Conservation (phyloP, 768 basidiomycete genomes). For the Suillus luteus region DNA sequence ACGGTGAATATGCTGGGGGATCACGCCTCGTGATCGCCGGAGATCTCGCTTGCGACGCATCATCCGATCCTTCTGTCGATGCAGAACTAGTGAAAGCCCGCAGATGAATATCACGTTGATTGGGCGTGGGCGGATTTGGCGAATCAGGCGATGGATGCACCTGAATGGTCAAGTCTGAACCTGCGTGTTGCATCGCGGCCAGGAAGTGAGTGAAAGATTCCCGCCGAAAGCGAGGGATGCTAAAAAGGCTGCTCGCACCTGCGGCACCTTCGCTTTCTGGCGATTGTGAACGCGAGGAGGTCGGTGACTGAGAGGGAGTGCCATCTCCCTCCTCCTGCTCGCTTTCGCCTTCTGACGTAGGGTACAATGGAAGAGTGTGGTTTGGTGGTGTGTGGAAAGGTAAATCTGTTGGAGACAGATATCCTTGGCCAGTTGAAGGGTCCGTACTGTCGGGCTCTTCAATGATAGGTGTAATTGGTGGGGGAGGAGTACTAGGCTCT, state of each 20-base stretch:
- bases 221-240: constrained; percentile 66
- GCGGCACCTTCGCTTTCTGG: constrained; percentile 52
- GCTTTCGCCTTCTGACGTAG: constrained; percentile 22
- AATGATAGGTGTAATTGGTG: constrained; percentile 79
- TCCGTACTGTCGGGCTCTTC: constrained; percentile 59
- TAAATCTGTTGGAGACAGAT: constrained; percentile 64
- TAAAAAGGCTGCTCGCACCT: constrained; percentile 87
- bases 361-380: constrained; percentile 50
- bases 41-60: constrained; percentile 31
- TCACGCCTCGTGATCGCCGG: constrained; percentile 54
- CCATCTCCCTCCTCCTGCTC: constrained; percentile 28
- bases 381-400: constrained; percentile 59
- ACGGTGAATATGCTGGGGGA: constrained; percentile 87
- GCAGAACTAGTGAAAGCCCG: constrained; percentile 55
- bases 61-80: constrained; percentile 18
- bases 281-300: constrained; percentile 59
- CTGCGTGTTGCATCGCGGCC: constrained; percentile 60
- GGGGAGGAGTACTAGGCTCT: constrained; percentile 52
- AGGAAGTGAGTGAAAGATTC: constrained; percentile 68
- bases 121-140: constrained; percentile 86
- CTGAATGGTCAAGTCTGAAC: constrained; percentile 67
- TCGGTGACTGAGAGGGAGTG: constrained; percentile 23
- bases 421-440: constrained; percentile 51
- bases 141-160: constrained; percentile 81
- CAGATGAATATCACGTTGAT: constrained; percentile 78